Percentiles rank a stretch among this genome's conserved stretches.
Evolutionary conservation across 148 eudicot species (phyloP).

Genomic region (Suaeda aralocaspica): DNA sequence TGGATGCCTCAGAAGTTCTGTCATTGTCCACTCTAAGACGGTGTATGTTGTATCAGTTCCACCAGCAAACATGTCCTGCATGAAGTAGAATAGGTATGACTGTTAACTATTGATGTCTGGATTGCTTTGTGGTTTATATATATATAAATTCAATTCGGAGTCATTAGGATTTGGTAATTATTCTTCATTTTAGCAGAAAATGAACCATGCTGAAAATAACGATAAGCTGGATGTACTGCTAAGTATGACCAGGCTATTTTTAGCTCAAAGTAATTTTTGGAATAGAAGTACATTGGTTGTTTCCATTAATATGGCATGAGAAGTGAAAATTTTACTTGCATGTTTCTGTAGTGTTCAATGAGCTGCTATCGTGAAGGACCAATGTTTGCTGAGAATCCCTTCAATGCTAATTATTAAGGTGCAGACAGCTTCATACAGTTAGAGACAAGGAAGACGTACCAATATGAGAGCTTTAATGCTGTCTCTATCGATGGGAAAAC

Average conservation of each 20-base stretch:
- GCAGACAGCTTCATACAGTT: neutral
- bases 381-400: neutral
- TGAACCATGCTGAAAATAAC: neutral
- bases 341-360: too few relatives aligned
- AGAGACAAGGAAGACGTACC: slow-evolving; percentile 29
- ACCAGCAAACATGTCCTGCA: slow-evolving; percentile 52
- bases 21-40: slow-evolving; percentile 61
- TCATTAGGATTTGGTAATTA: neutral
- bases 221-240: neutral
- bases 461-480: slow-evolving; percentile 49
- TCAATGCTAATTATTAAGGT: neutral
- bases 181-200: neutral
- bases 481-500: slow-evolving; percentile 35
- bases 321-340: too few relatives aligned
- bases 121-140: neutral
- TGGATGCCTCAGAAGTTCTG: slow-evolving; percentile 68
- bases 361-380: neutral
- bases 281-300: neutral
- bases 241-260: neutral
- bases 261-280: neutral
- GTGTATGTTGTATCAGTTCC: slow-evolving; percentile 69
- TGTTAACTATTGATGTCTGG: neutral
- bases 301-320: neutral
- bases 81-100: neutral
- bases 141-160: neutral